Evolutionary conservation across 305 asterid genomes (phyloP).

Genomic region (Caryopteris hybrid): DNA sequence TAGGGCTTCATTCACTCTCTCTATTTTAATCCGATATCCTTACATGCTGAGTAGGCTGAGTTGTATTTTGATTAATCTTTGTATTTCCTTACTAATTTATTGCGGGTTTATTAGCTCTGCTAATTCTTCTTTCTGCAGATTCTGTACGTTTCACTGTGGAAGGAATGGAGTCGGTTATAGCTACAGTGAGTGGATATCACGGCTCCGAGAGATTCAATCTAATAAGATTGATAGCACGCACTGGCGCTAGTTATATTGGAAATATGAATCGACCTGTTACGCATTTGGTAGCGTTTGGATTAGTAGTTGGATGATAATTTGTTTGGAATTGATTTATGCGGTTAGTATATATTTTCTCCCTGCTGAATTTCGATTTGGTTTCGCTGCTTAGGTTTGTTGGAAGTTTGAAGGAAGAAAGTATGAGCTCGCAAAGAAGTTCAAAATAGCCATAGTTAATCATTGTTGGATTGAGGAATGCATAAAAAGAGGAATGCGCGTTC

Average conservation of each 20-base stretch:
- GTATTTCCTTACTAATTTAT: neutral
- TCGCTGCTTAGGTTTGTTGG: constrained; percentile 67
- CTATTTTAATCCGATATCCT: neutral
- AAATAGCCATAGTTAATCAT: constrained; percentile 57
- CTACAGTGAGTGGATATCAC: constrained; percentile 72
- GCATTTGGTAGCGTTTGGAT: constrained; percentile 41
- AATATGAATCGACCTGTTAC: constrained; percentile 42
- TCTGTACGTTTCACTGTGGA: constrained; percentile 7
- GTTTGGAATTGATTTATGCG: neutral
- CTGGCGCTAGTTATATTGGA: constrained; percentile 71
- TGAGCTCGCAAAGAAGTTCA: constrained; percentile 52
- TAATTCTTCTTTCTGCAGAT: neutral
- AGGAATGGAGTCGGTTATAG: constrained; percentile 54
- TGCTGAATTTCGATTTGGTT: neutral
- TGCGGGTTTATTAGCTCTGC: neutral
- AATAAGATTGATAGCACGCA: constrained; percentile 44
- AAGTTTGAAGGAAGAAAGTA: constrained; percentile 78
- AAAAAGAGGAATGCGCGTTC: constrained; percentile 37
- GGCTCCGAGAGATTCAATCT: constrained; percentile 68
- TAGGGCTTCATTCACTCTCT: constrained; percentile 2
- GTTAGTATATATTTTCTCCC: neutral
- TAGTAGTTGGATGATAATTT: neutral
- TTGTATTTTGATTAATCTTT: neutral
- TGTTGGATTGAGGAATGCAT: constrained; percentile 64
- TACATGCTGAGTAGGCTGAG: too few species aligned